Evolutionary conservation across 1,284 basidiomycete species (phyloP), one percentile per base, ranked within the genome.

Genomic region (Wolfiporia cocos): DNA sequence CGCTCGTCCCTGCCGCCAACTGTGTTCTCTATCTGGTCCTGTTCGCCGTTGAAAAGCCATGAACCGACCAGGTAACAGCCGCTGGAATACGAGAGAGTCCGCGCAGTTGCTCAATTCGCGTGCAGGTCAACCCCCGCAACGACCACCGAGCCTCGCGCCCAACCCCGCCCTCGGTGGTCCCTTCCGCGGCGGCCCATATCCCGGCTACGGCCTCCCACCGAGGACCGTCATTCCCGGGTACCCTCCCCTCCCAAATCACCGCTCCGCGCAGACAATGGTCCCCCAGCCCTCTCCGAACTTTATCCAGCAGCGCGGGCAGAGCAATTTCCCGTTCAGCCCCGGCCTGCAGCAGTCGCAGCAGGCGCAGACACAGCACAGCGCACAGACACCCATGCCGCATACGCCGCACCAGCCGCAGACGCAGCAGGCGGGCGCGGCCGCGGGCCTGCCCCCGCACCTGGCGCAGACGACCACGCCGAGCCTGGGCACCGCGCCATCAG

Each of bases 51-150:
- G 41, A 49, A 46, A 55, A 47, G 15, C 39, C 31, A 66, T 66
- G 64, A 65, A 65, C 53, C 61, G 64, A 49, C 55, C 63, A 63
- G 62, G 64, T 65, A 59, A 55, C 39, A 47, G 49, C n/a, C n/a
- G n/a, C 48, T 47, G 44, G 34, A 45, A 46, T 47, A 44, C 49
- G 41, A 15, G 43, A 42, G 37, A 53, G 37, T 14, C 32, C 5
- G 40, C 41, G 38, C 36, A 44, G 40, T 41, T 57, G 52, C 57
- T 56, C 41, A 61, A 51, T 47, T 53, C 54, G 50, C 51, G 49
- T 51, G 49, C 60, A 87, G 85, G 84, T 55, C 84, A 86, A 74
- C 81, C 84, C 42, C 82, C 82, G 56, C 84, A 85, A 62, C 72
- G 85, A 60, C 81, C 81, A 42, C 82, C 83, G 50, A 83, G 73